Base-by-base conservation (phyloP, 495 filamentous ascomycete genomes). In the Trichoderma asperelloides region DNA sequence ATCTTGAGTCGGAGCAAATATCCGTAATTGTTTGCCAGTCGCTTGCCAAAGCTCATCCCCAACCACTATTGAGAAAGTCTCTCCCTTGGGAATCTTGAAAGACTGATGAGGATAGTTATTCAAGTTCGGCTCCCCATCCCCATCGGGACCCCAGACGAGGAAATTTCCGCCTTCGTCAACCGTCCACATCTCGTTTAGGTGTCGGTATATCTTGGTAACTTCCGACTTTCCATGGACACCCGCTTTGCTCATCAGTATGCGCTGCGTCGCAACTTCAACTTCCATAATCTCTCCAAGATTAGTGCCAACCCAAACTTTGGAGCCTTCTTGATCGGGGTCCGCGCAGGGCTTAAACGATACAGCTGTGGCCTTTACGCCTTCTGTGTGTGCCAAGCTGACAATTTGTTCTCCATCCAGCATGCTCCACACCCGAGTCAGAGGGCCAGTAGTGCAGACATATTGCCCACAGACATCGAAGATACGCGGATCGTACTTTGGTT, bases 101-200 rank as follows among this genome's bases (percentile, higher is more conserved):
- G 86, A 82, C 64, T 85, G 82, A 45, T 79, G 77, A 9, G 88
- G 87, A 13, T 82, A 87, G 68, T 86, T 85, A 64, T 84, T 81
- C 25, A 98, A 77, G 68, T 84, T 92, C 0, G 93, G 92, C 1
- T 85, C 78, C 1, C 92, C 92, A 13, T 82, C 82, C 57, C 87
- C 85, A 74, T 94, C 91, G 23, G 93, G 88, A 9, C 85, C 84
- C 95, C 95, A 98, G 25, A 98, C 85, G 68, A 91, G 86, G 25
- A 98, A 80, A 47, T 89, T 92, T 15, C 95, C 95, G 69, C 90
- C 87, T 67, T 96, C 93, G 77, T 98, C 96, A 16, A 98, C 71
- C 2, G 93, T 92, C 95, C 95, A 98, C 80, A 98, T 87, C 69
- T 96, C 89, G 70, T 92, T 91, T 68, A 86, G 88, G 76, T 93